Base-by-base conservation (phyloP, 192 early-diverging fungal genomes). In the Coemansia sp. region DNA sequence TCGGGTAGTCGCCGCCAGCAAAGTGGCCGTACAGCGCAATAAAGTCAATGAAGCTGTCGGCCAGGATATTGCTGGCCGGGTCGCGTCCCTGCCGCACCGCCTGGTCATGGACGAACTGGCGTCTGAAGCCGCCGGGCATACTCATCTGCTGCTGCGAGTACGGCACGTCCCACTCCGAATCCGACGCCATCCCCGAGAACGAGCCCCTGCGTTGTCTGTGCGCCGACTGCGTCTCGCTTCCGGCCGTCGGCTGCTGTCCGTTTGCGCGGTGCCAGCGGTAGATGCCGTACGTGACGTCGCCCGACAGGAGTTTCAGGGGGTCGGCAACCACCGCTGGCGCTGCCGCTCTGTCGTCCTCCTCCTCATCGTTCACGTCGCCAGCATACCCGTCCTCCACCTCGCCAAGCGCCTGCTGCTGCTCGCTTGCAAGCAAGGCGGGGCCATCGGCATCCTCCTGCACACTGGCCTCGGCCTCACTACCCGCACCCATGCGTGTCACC, bases 41-140 rank as follows among this genome's bases (percentile, higher is more conserved):
- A 73, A 98, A 97, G 73, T 98, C 96, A 43, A 96, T 87, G 86
- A 96, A 98, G 77, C 90, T 95, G 18, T 86, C 75, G 1, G 96
- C 95, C 65, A 95, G 72, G 18, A 88, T 84, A 11, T 22, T 52
- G 52, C 88, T 85, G 0, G 89, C 90, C 32, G 73, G 84, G 37
- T 70, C 68, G 19, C 86, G 82, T 51, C 92, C 94, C 65, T 84
- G 83, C 40, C 82, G 75, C 22, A 74, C 72, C 8, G 92, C 92
- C 54, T 92, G 86, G 63, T 88, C 78, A n/a, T 86, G 85, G 48
- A 97, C 77, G 72, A 94, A 94, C 71, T 95, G 91, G 36, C 96
- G 85, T 54, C 96, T 87, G 75, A 98, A 94, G 26, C 88, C 91
- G 59, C 96, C 96, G 2, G 96, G 96, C 60, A 87, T 82, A 61